These are phyloP conservation scores for Pilaira anomala DNA, from an alignment of 192 early-diverging fungal species.

Conservation along the genomic window DNA sequence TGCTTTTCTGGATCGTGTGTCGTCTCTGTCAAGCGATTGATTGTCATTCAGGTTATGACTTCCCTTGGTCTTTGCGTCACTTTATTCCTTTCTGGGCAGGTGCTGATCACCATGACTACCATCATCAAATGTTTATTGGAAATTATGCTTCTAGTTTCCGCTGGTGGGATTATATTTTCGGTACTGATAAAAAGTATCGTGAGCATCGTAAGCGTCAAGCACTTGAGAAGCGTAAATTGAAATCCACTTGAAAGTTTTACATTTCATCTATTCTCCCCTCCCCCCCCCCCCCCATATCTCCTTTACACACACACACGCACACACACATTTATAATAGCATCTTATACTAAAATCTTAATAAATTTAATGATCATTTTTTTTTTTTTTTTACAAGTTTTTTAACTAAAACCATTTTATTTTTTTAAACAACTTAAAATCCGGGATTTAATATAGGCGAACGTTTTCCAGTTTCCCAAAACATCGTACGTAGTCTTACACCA, in stretches of 20 bases:
- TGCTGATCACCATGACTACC: slow-evolving; percentile 92
- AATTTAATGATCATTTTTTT: slow-evolving; percentile 33
- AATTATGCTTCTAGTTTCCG: slow-evolving; percentile 85
- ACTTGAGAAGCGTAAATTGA: background rate
- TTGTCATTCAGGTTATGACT: slow-evolving; percentile 93
- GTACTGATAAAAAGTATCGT: slow-evolving; percentile 78
- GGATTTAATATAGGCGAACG: slow-evolving; percentile 4
- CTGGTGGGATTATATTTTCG: slow-evolving; percentile 87
- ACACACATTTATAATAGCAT: background rate
- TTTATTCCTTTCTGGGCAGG: slow-evolving; percentile 88
- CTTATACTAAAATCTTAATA: slow-evolving; percentile 18
- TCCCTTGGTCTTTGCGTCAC: slow-evolving; percentile 90
- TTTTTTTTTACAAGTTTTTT: background rate
- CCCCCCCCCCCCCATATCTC: background rate
- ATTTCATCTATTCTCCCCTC: background rate
- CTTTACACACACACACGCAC: background rate
- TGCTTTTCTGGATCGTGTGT: slow-evolving; percentile 80
- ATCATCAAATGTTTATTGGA: slow-evolving; percentile 79
- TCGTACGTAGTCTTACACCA: slow-evolving; percentile 29
- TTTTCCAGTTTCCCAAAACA: slow-evolving; percentile 14
- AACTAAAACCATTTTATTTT: background rate
- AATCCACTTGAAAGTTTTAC: background rate
- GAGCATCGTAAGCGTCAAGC: slow-evolving; percentile 50
- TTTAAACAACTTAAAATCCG: slow-evolving; percentile 12
- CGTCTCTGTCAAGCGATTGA: slow-evolving; percentile 82